Evolutionary conservation across 225 moss, liverwort and hornwort species (phyloP), one percentile per base, ranked within the genome.

Genomic region (Bryum argenteum): DNA sequence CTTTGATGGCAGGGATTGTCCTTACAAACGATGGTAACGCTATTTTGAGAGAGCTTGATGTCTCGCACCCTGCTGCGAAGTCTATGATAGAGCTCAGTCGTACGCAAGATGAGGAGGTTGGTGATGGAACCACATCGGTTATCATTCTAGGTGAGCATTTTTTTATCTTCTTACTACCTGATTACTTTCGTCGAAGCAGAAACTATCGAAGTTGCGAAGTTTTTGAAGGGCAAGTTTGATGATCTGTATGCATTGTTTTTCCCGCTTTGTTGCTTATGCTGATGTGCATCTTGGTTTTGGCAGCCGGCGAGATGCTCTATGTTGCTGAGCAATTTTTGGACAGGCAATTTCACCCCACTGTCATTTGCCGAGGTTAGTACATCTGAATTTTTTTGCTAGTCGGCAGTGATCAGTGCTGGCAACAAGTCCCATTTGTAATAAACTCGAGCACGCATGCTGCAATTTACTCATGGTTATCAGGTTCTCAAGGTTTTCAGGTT

Each of bases 81-180:
- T 89, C 90, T 69, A 95, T 95, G 92, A 92, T 95, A 56, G 95
- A 95, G 80, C 89, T 95, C 53, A 95, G 95, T 77, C 90, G 95
- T 65, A 95, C 95, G 24, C 95, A 95, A 84, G 95, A 95, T 82
- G 95, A 95, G 75, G 95, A 95, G 66, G 95, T 95, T 75, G 95
- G 95, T 63, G 95, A 96, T 80, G 95, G 95, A 81, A 96, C 95
- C 3, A 96, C 91, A 17, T 96, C 95, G 3, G 95, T 93, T 15
- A 91, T 96, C 61, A 96, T 96, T 68, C 66, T 96, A 78, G 87
- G 87, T 84, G 7, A 33, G 22, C 70, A 9, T 8, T 38, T 48
- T 66, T 42, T 18, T 11, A 26, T 19, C 39, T n/a, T 58, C 50
- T 70, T 69, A 1, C 37, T 24, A 21, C 22, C 10, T 52, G 19